Conservation (phyloP, 2,329 filamentous ascomycete genomes). For the Pestalotiopsis sp. region DNA sequence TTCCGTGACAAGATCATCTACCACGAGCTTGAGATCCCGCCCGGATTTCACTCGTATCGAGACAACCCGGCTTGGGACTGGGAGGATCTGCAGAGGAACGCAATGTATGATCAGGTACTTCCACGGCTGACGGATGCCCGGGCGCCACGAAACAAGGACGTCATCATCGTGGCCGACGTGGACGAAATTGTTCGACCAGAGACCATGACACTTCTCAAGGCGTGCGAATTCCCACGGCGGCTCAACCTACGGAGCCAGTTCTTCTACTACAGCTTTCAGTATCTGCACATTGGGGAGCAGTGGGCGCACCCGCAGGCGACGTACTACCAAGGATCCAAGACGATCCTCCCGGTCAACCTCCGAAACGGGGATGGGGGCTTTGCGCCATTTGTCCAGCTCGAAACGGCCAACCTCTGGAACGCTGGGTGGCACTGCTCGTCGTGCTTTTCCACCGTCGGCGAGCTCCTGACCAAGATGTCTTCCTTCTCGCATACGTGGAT, state of each 20-base stretch:
- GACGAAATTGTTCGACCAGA: conserved; percentile 60
- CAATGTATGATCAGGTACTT: conserved; percentile 59
- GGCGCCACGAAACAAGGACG: conserved; percentile 50
- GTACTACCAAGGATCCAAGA: conserved; percentile 49
- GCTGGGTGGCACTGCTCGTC: conserved; percentile 65
- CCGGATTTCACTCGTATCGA: conserved; percentile 37
- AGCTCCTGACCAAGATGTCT: conserved; percentile 57
- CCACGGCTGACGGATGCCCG: conserved; percentile 43
- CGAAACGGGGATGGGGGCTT: conserved; percentile 47
- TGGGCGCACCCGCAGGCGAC: conserved; percentile 65
- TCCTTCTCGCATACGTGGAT: conserved; percentile 57
- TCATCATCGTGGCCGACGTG: conserved; percentile 61
- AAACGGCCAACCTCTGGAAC: conserved; percentile 47
- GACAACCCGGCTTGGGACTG: conserved; percentile 44
- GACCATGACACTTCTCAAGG: conserved; percentile 48
- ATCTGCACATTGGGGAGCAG: conserved; percentile 43
- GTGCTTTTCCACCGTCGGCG: conserved; percentile 58
- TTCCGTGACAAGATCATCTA: conserved; percentile 65
- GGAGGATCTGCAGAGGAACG: conserved; percentile 53
- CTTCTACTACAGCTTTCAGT: conserved; percentile 62
- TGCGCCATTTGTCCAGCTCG: conserved; percentile 37
- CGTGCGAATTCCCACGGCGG: conserved; percentile 53
- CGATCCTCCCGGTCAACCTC: conserved; percentile 55
- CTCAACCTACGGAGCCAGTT: conserved; percentile 53
- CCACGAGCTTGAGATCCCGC: conserved; percentile 50